Conservation (phyloP, 108 stramenopile species). For the Skeletonema costatum region DNA sequence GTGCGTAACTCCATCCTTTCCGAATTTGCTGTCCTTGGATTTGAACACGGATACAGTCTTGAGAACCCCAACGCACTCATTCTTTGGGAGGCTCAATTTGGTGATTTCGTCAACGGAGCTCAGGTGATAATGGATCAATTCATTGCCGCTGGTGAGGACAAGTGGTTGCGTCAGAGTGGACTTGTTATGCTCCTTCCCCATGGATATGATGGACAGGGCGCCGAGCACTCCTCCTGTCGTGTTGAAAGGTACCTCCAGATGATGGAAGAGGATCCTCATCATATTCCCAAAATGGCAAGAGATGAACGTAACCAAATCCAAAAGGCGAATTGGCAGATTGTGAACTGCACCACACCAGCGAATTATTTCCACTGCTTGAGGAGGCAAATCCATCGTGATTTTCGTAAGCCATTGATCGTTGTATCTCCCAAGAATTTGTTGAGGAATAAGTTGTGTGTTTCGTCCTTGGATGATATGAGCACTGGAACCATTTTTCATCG, state of each 20-base stretch:
- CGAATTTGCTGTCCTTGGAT: constrained; percentile 98
- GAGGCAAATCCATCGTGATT: constrained; percentile 98
- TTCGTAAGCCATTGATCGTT: constrained; percentile 99
- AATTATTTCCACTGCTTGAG: constrained; percentile 99
- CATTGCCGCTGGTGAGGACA: constrained; percentile 97
- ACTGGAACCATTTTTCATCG: constrained; percentile 91
- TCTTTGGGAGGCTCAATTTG: constrained; percentile 99
- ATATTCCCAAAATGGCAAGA: constrained; percentile 86
- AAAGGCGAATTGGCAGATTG: constrained; percentile 96
- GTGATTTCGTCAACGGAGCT: constrained; percentile 98
- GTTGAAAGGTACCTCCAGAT: constrained; percentile 97
- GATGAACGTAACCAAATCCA: constrained; percentile 96
- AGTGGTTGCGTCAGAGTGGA: constrained; percentile 98
- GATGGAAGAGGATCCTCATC: constrained; percentile 96
- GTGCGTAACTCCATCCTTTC: constrained; percentile 95
- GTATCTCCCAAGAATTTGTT: constrained; percentile 97
- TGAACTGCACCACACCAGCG: constrained; percentile 98
- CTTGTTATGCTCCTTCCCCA: constrained; percentile 96
- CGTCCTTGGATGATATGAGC: constrained; percentile 91
- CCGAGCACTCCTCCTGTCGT: constrained; percentile 98
- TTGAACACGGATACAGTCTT: constrained; percentile 96
- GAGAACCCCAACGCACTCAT: constrained; percentile 97
- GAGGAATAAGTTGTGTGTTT: constrained; percentile 88
- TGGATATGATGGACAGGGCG: constrained; percentile 99
- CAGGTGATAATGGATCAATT: constrained; percentile 99